Evolutionary conservation across 2,329 filamentous ascomycete species (phyloP), one percentile per base, ranked within the genome.

Genomic region (Colletotrichum magnum): DNA sequence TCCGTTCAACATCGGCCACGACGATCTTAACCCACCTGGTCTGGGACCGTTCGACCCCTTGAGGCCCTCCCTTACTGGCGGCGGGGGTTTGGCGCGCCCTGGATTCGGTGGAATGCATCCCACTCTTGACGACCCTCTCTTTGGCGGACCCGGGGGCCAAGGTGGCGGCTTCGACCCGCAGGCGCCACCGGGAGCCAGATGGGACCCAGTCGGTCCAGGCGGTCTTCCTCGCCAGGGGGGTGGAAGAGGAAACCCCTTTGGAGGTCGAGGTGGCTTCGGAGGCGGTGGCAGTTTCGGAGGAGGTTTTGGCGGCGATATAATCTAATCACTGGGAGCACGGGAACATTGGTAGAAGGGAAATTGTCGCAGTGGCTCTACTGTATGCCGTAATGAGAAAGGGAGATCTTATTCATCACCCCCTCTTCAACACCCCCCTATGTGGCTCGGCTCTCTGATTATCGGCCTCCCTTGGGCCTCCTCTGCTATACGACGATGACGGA

Each of bases 51-150:
- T 94, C 74, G 95, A 98, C 79, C 94, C 95, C 13, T 81, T 98
- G 3, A 84, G 93, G 39, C 88, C 89, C 5, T 87, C 88, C 2
- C 88, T 94, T 64, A 88, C 90, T 6, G 87, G 87, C 52, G 88
- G 89, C 36, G 86, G 88, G n/a, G 87, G 89, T 0, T 79, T 90
- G 5, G 84, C 85, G 24, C 82, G 86, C n/a, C 84, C 85, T 1
- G 88, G 89, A 21, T 87, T 87, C 12, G 90, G 92, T 13, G 96
- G 96, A 1, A 99, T 99, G 96, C 93, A 98, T 80, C 96, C 96
- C 1, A 97, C 95, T 0, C 96, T 97, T 78, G 94, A 97, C 74
- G 95, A 98, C 77, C 94, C 94, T 6, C 80, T 98, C 56, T 97
- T 97, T 77, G 87, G 87, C 6, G 92, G 91, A 0, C 80, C 79